phyloP scores from a whole-genome alignment of 2,329 filamentous ascomycete species.

The Canariomyces notabilis region DNA sequence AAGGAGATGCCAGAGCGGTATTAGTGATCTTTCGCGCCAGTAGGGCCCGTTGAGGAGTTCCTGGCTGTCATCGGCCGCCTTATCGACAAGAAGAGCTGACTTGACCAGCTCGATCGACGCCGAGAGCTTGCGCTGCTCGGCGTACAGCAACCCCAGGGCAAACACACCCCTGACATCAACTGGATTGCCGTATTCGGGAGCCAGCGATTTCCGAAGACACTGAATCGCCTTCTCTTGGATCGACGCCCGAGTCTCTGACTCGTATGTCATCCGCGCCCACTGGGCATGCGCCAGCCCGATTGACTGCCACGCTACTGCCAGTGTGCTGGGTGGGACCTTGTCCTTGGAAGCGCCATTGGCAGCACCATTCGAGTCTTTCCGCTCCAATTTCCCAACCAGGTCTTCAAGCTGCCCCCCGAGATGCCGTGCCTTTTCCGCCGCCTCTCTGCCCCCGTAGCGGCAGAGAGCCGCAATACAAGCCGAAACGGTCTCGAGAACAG shows the following conservation, averaged over 20 bases:
- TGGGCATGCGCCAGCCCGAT: constrained; percentile 82
- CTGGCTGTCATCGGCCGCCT: constrained; percentile 41
- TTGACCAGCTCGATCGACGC: constrained; percentile 80
- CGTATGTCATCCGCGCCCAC: constrained; percentile 78
- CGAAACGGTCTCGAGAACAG: constrained; percentile 70
- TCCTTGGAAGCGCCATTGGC: constrained; percentile 8
- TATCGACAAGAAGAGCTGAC: constrained; percentile 61
- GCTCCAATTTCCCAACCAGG: constrained; percentile 61
- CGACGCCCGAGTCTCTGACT: constrained; percentile 64
- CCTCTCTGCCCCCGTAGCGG: constrained; percentile 68
- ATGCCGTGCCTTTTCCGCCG: constrained; percentile 72
- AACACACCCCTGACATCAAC: constrained; percentile 74
- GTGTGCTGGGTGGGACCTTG: constrained; percentile 52
- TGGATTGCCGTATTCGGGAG: constrained; percentile 58
- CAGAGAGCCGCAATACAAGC: constrained; percentile 77
- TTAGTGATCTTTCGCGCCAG: constrained; percentile 59
- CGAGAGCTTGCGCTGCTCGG: constrained; percentile 76
- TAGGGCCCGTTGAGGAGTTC: constrained; percentile 44
- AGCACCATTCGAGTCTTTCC: constrained; percentile 27
- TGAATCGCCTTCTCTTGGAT: constrained; percentile 74
- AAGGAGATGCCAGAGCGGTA: constrained; percentile 88
- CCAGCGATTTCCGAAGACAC: constrained; percentile 68
- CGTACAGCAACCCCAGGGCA: constrained; percentile 75
- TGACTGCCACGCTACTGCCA: constrained; percentile 73
- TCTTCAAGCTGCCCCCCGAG: constrained; percentile 67